These are phyloP conservation scores for Xylaria digitata DNA, from an alignment of 2,329 filamentous ascomycete species.

Conservation along the genomic window DNA sequence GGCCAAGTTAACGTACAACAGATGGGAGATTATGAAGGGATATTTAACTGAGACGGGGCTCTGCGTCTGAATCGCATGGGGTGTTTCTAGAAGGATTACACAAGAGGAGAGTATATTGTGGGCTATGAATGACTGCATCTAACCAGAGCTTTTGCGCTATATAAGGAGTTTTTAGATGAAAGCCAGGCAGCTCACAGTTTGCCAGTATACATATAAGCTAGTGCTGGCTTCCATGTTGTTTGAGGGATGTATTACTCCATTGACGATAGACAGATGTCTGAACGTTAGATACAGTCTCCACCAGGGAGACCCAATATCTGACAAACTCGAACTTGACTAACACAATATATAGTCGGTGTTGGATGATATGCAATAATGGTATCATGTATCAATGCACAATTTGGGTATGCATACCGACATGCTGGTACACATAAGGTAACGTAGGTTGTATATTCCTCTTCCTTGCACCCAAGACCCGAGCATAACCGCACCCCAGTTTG, in stretches of 20 bases:
- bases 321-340: neutral
- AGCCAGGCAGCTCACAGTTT: neutral
- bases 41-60: neutral
- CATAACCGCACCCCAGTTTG: neutral
- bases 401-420: neutral
- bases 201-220: neutral
- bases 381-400: neutral
- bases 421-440: neutral
- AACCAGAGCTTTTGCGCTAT: neutral
- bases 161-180: neutral
- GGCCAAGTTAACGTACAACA: neutral
- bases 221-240: neutral
- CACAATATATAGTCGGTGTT: neutral
- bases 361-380: neutral
- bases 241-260: neutral
- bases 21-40: neutral
- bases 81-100: neutral
- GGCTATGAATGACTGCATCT: neutral
- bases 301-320: neutral
- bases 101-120: neutral
- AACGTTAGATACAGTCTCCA: neutral
- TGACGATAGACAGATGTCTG: neutral
- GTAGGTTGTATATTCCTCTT: slow-evolving; percentile 3
- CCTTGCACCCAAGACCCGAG: neutral
- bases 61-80: neutral